phyloP scores from a whole-genome alignment of 1,284 basidiomycete genomes.

The Tetrapyrgos nigripes region DNA sequence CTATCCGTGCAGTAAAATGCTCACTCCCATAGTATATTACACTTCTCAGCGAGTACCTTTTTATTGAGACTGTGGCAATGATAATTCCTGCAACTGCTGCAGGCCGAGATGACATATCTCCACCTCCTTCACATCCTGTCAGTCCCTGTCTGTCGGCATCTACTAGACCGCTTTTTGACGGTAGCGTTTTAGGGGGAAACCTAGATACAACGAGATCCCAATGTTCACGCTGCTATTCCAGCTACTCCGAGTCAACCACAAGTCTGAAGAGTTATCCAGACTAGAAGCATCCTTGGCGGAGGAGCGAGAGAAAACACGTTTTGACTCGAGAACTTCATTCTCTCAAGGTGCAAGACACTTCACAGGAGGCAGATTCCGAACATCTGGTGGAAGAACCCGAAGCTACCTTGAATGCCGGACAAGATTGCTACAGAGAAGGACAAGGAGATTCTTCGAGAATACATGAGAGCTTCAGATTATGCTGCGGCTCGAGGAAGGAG shows the following conservation, averaged over 20 bases:
- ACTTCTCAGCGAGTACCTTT: too few relatives aligned
- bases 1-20: too few relatives aligned
- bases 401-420: neutral
- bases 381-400: neutral
- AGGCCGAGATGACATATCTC: neutral
- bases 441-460: constrained; percentile 7
- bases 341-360: neutral
- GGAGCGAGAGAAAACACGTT: neutral
- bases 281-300: neutral
- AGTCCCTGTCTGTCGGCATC: neutral
- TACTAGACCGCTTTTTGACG: neutral
- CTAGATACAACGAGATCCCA: neutral
- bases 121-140: neutral
- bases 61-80: neutral
- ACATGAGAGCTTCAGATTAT: constrained; percentile 27
- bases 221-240: neutral
- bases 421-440: neutral
- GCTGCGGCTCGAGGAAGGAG: constrained; percentile 50
- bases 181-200: neutral
- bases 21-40: too few relatives aligned
- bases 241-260: neutral
- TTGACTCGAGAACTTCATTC: neutral
- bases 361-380: neutral
- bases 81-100: neutral
- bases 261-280: neutral